Percentiles rank a stretch among this genome's conserved stretches.
Conservation (phyloP, 163 green algal genomes). For the Chlamydomonas reinhardtii region DNA sequence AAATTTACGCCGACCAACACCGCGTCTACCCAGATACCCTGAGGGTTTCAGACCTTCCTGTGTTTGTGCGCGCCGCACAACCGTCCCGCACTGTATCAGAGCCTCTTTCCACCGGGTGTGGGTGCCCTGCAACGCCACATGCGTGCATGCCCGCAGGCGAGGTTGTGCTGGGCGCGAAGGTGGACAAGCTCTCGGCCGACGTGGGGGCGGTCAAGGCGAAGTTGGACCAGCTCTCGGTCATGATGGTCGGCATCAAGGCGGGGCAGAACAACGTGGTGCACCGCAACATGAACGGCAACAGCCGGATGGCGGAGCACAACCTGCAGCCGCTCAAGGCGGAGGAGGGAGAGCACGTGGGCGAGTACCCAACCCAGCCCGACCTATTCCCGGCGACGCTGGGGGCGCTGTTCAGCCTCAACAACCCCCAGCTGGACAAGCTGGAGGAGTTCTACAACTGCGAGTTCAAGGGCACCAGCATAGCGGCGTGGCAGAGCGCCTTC, state of each 20-base stretch:
- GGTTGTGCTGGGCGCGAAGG: too few species aligned
- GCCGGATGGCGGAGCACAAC: neutral
- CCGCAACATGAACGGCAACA: neutral
- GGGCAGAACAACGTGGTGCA: neutral
- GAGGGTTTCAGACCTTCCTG: too few species aligned
- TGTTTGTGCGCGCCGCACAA: too few species aligned
- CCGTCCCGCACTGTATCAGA: too few species aligned
- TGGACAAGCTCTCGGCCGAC: too few species aligned
- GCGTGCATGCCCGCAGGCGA: too few species aligned
- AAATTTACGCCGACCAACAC: neutral
- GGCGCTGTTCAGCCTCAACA: neutral
- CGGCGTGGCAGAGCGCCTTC: neutral
- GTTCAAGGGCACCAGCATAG: neutral
- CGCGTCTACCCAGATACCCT: neutral
- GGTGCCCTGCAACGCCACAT: too few species aligned
- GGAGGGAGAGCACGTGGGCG: neutral
- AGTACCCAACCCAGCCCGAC: neutral
- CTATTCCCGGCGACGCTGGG: neutral
- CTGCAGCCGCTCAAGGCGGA: neutral
- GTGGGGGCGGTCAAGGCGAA: too few species aligned
- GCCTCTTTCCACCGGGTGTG: too few species aligned
- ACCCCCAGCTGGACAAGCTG: neutral
- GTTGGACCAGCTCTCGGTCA: neutral
- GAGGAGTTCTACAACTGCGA: neutral
- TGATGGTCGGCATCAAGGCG: neutral